Base-by-base conservation (phyloP, 108 stramenopile genomes). In the Cyclotella choctawhatcheeana region DNA sequence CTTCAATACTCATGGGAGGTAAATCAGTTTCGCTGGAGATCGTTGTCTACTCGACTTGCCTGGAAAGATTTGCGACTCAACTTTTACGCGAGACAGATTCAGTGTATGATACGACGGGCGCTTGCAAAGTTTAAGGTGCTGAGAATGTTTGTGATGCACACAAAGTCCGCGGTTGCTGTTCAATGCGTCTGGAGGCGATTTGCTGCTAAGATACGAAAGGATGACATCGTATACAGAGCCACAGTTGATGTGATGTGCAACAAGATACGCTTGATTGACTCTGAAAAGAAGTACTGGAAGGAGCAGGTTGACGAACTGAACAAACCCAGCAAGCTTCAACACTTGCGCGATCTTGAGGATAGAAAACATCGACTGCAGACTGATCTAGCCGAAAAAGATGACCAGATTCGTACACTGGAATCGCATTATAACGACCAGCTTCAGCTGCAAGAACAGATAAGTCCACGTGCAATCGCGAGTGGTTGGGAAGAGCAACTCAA, bases 401-500 rank as follows among this genome's bases (percentile, higher is more conserved):
- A 82, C 14, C 25, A 76, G 44, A 82, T 82, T 18, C 40, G 21
- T 27, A 45, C 48, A 14, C 37, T 77, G 5, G 75, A 82, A 71
- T 54, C 56, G 5, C 75, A 77, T 50, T 73, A 66, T 40, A 66
- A 60, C 26, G 75, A 82, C 37, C 75, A 77, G 48, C 20, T 66
- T 18, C 44, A 71, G 27, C 75, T 77, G 44, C 44, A 50, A 52
- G 37, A 66, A 17, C 71, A 72, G 40, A 43, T 76, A 13, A 65
- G 76, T 51, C 75, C 81, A 29, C 64, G 63, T 20, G 44, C 62
- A 32, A 66, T 82, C 13, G 70, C 26, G 44, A 48, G 71, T 10
- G 75, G 81, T 0, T 77, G 69, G 81, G 76, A 72, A 44, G 75
- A 82, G 50, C 81, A 82, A 50, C 30, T 77, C 14, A 51, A 64